Conservation (phyloP, 495 filamentous ascomycete species). For the Penicillium waksmanii region DNA sequence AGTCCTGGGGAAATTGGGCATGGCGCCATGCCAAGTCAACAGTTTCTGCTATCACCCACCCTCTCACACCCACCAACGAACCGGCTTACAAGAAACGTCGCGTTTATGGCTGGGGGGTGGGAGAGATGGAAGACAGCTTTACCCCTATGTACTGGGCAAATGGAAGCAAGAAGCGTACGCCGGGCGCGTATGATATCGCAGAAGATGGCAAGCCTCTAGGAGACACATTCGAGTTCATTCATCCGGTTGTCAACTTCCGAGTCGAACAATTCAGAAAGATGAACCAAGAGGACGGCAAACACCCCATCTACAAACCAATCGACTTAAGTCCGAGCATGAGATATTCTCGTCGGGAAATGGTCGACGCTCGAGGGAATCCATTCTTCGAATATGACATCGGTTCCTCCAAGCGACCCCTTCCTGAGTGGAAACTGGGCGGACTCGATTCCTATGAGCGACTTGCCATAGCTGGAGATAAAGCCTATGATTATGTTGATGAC, state of each 20-base stretch:
- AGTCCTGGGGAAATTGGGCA: conserved; percentile 14
- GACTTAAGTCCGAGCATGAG: conserved; percentile 3
- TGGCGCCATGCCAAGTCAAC: conserved; percentile 6
- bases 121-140: conserved; percentile 21
- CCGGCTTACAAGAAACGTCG: conserved; percentile 7
- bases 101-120: conserved; percentile 25
- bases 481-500: conserved; percentile 26
- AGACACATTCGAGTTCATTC: conserved; percentile 22
- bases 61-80: conserved; percentile 1
- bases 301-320: conserved; percentile 18
- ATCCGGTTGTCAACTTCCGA: conserved; percentile 26
- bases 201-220: conserved; percentile 12
- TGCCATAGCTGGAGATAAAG: conserved; percentile 19
- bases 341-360: conserved; percentile 15
- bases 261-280: conserved; percentile 11
- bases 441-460: conserved; percentile 27
- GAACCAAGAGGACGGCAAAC: conserved; percentile 5
- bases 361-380: conserved; percentile 12
- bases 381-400: conserved; percentile 24
- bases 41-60: conserved; percentile 3
- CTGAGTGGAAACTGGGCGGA: conserved; percentile 28
- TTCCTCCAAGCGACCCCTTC: conserved; percentile 3
- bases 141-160: conserved; percentile 28
- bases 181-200: conserved; percentile 18
- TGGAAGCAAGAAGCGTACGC: conserved; percentile 21